These are phyloP conservation scores for Mycena epipterygia DNA, from an alignment of 768 basidiomycete species.

Conservation along the genomic window DNA sequence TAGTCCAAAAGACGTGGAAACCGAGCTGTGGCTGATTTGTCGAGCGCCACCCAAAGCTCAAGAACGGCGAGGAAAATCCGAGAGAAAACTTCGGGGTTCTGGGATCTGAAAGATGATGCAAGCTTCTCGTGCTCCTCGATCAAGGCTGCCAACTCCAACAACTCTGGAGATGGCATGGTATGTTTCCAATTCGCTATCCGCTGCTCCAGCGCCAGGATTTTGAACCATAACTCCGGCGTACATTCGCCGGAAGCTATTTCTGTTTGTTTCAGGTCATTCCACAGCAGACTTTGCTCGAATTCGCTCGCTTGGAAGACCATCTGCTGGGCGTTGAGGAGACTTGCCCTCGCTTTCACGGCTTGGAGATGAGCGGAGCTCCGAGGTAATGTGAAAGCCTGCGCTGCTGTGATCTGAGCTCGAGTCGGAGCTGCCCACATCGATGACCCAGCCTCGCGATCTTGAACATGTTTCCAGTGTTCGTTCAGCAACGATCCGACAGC, in stretches of 20 bases:
- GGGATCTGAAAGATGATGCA: constrained; percentile 43
- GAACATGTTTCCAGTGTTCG: background rate
- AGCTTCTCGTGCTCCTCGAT: constrained; percentile 42
- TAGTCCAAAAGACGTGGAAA: constrained; percentile 58
- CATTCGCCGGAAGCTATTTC: background rate
- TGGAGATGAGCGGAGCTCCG: background rate
- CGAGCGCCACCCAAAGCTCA: constrained; percentile 64
- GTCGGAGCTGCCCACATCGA: constrained; percentile 8
- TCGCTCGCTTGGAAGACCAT: background rate
- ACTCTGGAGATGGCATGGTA: background rate
- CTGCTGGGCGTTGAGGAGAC: background rate
- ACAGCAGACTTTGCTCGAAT: background rate
- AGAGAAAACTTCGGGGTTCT: constrained; percentile 55
- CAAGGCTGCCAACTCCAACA: background rate
- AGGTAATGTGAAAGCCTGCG: constrained; percentile 8
- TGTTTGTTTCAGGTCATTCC: background rate
- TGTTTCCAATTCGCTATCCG: background rate
- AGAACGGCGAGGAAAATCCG: constrained; percentile 60
- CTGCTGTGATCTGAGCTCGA: background rate
- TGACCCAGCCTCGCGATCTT: background rate
- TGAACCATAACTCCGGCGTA: constrained; percentile 3
- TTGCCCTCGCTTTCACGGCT: background rate
- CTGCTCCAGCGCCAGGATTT: background rate
- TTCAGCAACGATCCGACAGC: constrained; percentile 14
- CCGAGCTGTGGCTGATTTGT: constrained; percentile 48